Conservation (phyloP, 345 rosid species). For the Aquilaria malaccensis region DNA sequence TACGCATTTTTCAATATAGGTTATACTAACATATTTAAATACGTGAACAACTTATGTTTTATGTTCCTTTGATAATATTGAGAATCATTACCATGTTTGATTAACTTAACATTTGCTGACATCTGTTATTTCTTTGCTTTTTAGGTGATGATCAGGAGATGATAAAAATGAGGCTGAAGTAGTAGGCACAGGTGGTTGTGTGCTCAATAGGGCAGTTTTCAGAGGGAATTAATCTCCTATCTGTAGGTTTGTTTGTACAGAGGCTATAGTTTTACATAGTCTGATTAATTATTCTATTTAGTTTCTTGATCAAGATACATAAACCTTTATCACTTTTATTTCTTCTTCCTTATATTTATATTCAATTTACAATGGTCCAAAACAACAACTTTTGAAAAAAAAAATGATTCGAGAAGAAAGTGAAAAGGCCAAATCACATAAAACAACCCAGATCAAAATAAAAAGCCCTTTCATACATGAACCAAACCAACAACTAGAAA, state of each 20-base stretch:
- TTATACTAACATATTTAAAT: too few relatives aligned
- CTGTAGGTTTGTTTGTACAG: neutral
- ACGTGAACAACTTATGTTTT: too few relatives aligned
- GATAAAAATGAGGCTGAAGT: slow-evolving; percentile 64
- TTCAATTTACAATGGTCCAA: too few relatives aligned
- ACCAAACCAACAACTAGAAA: too few relatives aligned
- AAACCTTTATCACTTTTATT: neutral
- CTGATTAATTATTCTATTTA: neutral
- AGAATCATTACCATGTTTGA: neutral
- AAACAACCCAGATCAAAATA: too few relatives aligned
- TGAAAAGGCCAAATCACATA: too few relatives aligned
- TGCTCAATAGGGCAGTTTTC: slow-evolving; percentile 61
- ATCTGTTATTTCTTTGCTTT: neutral
- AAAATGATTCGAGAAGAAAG: too few relatives aligned
- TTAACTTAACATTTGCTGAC: neutral
- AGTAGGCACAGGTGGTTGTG: slow-evolving; percentile 89
- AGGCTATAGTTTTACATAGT: neutral
- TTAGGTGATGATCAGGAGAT: slow-evolving; percentile 67
- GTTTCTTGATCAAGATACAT: neutral
- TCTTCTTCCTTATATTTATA: too few relatives aligned
- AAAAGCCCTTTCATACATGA: too few relatives aligned
- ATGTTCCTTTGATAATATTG: too few relatives aligned
- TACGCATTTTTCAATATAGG: too few relatives aligned
- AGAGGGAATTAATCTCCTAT: slow-evolving; percentile 24
- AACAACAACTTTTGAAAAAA: too few relatives aligned